These are phyloP conservation scores for Lunularia cruciata DNA, from an alignment of 225 moss, liverwort and hornwort species.

Conservation along the genomic window DNA sequence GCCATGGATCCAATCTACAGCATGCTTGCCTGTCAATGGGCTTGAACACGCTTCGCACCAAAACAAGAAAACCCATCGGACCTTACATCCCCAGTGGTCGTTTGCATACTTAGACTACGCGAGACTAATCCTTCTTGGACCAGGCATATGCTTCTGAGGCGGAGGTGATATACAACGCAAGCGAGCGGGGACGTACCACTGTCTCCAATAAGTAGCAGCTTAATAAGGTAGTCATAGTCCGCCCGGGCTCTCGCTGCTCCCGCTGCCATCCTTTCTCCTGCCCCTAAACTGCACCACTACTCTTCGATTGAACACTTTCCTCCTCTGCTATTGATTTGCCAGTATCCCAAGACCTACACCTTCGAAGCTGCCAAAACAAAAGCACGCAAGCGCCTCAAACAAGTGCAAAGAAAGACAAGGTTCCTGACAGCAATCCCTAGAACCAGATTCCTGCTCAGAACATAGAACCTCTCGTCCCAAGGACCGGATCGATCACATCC, in stretches of 20 bases:
- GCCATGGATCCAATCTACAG: not conserved
- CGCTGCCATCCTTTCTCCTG: conserved; percentile 65
- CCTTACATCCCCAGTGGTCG: not conserved
- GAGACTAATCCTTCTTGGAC: not conserved
- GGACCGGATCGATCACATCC: not conserved
- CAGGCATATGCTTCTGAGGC: not conserved
- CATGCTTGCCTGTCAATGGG: not conserved
- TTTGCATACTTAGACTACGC: not conserved
- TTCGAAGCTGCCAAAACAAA: conserved; percentile 7
- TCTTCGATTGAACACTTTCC: not conserved
- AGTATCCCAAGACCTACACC: conserved; percentile 20
- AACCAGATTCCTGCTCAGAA: conserved; percentile 8
- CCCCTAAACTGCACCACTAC: conserved; percentile 34
- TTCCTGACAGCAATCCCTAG: conserved; percentile 5
- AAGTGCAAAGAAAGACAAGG: conserved; percentile 8
- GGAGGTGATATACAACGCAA: not conserved
- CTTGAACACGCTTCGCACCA: not conserved
- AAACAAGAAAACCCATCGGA: conserved; percentile 1
- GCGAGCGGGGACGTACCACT: conserved; percentile 59
- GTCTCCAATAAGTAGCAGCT: conserved; percentile 95
- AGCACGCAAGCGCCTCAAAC: conserved; percentile 20
- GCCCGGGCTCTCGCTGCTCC: conserved; percentile 92
- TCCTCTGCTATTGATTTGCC: conserved; percentile 17
- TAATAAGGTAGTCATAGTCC: conserved; percentile 99
- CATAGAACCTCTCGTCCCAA: not conserved